phyloP scores from a whole-genome alignment of 129 eudicot genomes.

The Solidago caesia region DNA sequence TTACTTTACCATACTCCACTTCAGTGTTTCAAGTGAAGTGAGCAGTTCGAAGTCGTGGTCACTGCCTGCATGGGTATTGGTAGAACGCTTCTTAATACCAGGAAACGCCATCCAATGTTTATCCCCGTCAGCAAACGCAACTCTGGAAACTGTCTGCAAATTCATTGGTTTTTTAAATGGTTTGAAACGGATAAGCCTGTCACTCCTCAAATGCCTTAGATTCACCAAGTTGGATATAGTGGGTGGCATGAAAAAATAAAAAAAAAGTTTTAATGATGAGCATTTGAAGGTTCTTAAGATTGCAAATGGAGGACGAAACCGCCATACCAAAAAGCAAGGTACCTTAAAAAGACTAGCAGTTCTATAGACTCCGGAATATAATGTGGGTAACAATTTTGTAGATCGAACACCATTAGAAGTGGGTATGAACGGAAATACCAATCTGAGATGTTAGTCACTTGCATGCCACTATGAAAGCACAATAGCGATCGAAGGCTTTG shows the following conservation, averaged over 20 bases:
- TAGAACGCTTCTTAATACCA: not conserved
- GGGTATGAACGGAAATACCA: not conserved
- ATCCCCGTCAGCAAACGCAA: not conserved
- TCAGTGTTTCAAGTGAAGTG: not conserved
- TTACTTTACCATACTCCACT: not conserved
- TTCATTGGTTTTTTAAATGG: conserved; percentile 15
- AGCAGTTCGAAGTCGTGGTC: not conserved
- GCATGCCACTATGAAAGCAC: not conserved
- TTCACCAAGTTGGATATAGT: conserved; percentile 18
- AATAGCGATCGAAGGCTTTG: not conserved
- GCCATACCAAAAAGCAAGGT: not conserved
- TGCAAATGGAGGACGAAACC: conserved; percentile 5
- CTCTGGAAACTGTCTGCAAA: conserved; percentile 1
- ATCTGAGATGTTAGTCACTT: no score
- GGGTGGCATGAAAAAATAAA: not conserved
- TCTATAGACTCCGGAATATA: not conserved
- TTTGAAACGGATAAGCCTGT: not conserved
- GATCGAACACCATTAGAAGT: conserved; percentile 17
- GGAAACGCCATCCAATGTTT: conserved; percentile 4
- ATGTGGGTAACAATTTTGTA: not conserved
- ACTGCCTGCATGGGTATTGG: not conserved
- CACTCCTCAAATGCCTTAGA: conserved; percentile 17
- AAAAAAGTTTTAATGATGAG: not conserved
- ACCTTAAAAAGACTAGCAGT: conserved; percentile 28
- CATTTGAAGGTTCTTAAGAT: conserved; percentile 20